Percentiles rank a stretch among this genome's conserved stretches.
Evolutionary conservation across 768 basidiomycete genomes (phyloP).

Genomic region (Boletales sp.): DNA sequence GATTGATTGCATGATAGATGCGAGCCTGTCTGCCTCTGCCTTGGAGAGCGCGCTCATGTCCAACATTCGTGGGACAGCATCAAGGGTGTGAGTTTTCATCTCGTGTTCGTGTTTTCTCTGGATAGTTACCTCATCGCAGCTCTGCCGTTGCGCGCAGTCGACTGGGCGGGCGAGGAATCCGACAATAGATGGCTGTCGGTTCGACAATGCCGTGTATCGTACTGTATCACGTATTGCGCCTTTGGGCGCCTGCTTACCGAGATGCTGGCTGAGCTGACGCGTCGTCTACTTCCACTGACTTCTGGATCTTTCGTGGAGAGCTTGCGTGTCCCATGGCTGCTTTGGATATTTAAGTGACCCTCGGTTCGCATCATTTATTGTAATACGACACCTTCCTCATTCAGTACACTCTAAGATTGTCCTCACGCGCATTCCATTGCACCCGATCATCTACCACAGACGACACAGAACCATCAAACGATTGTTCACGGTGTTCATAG

Average conservation of each 20-base stretch:
- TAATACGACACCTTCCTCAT: constrained; percentile 24
- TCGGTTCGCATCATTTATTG: background rate
- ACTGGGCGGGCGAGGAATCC: constrained; percentile 22
- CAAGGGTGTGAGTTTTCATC: constrained; percentile 57
- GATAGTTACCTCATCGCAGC: constrained; percentile 17
- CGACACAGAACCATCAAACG: background rate
- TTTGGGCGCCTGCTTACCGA: constrained; percentile 8
- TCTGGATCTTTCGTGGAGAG: constrained; percentile 20
- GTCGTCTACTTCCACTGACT: constrained; percentile 17
- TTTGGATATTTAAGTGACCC: constrained; percentile 13
- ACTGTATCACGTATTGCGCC: constrained; percentile 4
- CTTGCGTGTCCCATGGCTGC: constrained; percentile 14
- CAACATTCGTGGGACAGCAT: constrained; percentile 63
- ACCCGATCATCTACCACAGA: background rate
- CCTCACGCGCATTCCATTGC: constrained; percentile 4
- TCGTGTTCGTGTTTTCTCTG: background rate
- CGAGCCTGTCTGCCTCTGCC: constrained; percentile 73
- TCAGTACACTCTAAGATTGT: constrained; percentile 13
- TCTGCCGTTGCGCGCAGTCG: constrained; percentile 35
- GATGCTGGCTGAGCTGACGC: constrained; percentile 8
- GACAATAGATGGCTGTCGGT: constrained; percentile 19
- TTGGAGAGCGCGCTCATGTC: constrained; percentile 78
- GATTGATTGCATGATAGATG: constrained; percentile 39
- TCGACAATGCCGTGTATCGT: background rate
- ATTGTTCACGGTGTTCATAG: background rate